phyloP scores from a whole-genome alignment of 2,329 filamentous ascomycete species.

The Trichoderma afroharzianum region DNA sequence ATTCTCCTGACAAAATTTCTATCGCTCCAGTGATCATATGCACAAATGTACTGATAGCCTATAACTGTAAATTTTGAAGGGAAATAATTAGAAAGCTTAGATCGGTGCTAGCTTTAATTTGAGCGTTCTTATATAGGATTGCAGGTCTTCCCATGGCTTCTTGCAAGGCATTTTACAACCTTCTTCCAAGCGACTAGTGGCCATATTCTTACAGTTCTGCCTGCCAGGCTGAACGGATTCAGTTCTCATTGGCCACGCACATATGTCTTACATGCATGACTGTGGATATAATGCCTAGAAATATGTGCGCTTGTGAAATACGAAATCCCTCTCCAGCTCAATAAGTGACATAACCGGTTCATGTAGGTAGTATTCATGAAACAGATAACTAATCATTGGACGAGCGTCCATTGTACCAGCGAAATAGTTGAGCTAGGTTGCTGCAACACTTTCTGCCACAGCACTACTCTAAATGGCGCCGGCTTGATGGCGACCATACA shows the following conservation, averaged over 20 bases:
- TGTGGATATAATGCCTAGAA: background rate
- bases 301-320: background rate
- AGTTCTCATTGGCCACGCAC: background rate
- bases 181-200: background rate
- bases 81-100: background rate
- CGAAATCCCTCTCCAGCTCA: background rate
- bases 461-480: background rate
- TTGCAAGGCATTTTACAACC: background rate
- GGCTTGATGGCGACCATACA: background rate
- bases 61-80: background rate
- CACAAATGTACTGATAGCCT: background rate
- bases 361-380: background rate
- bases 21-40: too few relatives aligned
- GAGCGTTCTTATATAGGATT: background rate
- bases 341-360: background rate
- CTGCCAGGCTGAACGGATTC: background rate
- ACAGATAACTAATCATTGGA: background rate
- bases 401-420: background rate
- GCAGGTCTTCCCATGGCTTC: background rate
- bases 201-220: background rate
- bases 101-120: background rate
- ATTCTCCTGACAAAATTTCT: background rate
- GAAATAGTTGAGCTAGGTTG: background rate
- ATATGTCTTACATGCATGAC: background rate
- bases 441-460: background rate